Base-by-base conservation (phyloP, 2,329 filamentous ascomycete genomes). In the Curvularia sp. region DNA sequence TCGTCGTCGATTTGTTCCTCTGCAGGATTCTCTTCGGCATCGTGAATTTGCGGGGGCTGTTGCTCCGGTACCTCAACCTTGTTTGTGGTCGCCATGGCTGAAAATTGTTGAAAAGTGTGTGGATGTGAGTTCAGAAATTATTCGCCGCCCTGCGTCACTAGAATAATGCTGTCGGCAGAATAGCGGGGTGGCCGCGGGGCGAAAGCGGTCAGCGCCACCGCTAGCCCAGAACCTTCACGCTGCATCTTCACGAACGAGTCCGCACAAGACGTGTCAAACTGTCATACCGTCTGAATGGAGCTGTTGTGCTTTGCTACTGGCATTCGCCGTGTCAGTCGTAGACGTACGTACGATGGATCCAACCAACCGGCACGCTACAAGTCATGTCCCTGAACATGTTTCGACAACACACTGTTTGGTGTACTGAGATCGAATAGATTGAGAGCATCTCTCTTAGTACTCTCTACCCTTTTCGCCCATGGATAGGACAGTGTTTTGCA, bases 1-100 rank as follows among this genome's bases (percentile, higher is more conserved):
- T 90, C 85, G 60, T 88, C 86, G 57, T 88, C 82, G 9, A 88
- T 62, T 5, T 50, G 48, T 28, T 61, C 58, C 13, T 48, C 41
- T 24, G 49, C 12, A 26, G 30, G 51, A 6, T 26, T 24, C 44
- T 64, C 55, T 30, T 65, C 55, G 9, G 49, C 55, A 4, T 56
- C 43, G 15, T 59, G 51, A 24, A 53, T 38, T 18, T 54, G 48
- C 46, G 49, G 46, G 15, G 51, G 43, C 26, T 64, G 51, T 18
- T 64, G 63, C 12, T 44, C 43, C 26, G 57, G 51, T 22, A 55
- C 43, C 39, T 47, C 59, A 9, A 49, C 39, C 31, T 52, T 52
- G 31, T 64, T 44, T 7, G 55, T 60, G 55, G 49, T 65, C 1
- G 64, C 55, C 67, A 67, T 68, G 55, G 60, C 44, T 47, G 41